Evolutionary conservation across 106 monocot genomes (phyloP), one percentile per base, ranked within the genome.

Genomic region (Acorus gramineus): DNA sequence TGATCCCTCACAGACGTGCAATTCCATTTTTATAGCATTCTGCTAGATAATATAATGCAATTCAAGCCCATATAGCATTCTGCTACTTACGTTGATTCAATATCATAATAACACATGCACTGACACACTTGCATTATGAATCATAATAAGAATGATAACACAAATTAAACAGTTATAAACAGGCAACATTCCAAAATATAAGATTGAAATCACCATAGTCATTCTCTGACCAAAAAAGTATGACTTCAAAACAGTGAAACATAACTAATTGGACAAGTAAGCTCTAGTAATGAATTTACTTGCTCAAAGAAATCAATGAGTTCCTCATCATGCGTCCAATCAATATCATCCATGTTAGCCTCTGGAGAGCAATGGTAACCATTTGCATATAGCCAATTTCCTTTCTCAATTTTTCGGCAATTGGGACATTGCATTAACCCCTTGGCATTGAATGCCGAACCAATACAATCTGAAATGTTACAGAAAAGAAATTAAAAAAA

Each of bases 371-470:
- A 61, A 14, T 69, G 78, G 50, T 49, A 72, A 61, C 83, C 86
- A 73, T 76, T 84, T 75, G 88, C 80, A 73, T 73, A 88, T 4
- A 84, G 76, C 88, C 88, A 88, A 71, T 78, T 83, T 11, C 88
- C 88, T 71, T 88, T 81, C 69, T 81, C 88, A 51, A 88, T 55
- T 81, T 81, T 78, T 28, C 84, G 84, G 52, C 88, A 88, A 66
- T 88, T 88, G 49, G 88, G 88, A 61, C 88, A 88, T 63, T 88
- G 88, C 88, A 84, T 84, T 43, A 61, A 52, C 57, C 87, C 88
- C 70, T 88, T 88, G 54, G 73, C 78, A 84, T 88, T 88, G 61
- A 88, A 88, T 62, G 88, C 88, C 7, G 88, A 88, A 48, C 88
- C 88, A 64, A 88, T 84, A 69, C 88, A 88, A 76, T 88, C 88